A percentile compares a stretch with the other conserved stretches of the same genome.
Evolutionary conservation across 306 rosid species (phyloP).

Genomic region (Hylodesmum podocarpum): DNA sequence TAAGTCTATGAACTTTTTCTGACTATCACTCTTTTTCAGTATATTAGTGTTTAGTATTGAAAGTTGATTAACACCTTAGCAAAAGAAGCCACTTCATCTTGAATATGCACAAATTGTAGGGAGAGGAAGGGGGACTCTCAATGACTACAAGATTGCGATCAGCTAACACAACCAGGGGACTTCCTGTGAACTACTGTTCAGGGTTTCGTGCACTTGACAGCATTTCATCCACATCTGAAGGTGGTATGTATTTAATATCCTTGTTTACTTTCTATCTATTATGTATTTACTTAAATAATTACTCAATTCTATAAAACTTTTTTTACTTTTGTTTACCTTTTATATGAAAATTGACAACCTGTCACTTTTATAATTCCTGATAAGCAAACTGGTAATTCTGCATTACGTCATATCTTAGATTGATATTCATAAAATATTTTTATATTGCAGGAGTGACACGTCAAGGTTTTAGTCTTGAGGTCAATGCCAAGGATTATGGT

Average conservation of each 20-base stretch:
- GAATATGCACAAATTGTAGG: conserved; percentile 51
- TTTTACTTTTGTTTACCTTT: conserved; percentile 1
- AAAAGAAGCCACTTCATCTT: conserved; percentile 27
- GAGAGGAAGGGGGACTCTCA: conserved; percentile 98
- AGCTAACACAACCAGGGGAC: conserved; percentile 55
- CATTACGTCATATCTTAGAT: not conserved
- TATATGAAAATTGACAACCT: not conserved
- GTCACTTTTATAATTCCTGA: conserved; percentile 3
- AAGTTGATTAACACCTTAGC: conserved; percentile 8
- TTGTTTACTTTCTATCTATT: conserved; percentile 20
- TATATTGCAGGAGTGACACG: conserved; percentile 79
- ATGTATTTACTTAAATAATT: not conserved
- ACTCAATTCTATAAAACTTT: not conserved
- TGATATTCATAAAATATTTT: conserved; percentile 15
- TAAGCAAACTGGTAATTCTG: conserved; percentile 21
- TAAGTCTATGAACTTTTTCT: conserved; percentile 18
- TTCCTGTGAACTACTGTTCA: conserved; percentile 92
- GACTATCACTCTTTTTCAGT: not conserved
- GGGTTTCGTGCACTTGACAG: conserved; percentile 70
- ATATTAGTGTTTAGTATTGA: conserved; percentile 6
- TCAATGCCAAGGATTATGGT: conserved; percentile 84
- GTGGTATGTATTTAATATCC: conserved; percentile 53
- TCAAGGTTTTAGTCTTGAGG: conserved; percentile 75
- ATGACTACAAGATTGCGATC: conserved; percentile 90
- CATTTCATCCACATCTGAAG: conserved; percentile 55